Percentiles rank a stretch among this genome's conserved stretches.
These are phyloP conservation scores for Vigna reflexopilosa DNA, from an alignment of 306 rosid genomes.

Conservation along the genomic window DNA sequence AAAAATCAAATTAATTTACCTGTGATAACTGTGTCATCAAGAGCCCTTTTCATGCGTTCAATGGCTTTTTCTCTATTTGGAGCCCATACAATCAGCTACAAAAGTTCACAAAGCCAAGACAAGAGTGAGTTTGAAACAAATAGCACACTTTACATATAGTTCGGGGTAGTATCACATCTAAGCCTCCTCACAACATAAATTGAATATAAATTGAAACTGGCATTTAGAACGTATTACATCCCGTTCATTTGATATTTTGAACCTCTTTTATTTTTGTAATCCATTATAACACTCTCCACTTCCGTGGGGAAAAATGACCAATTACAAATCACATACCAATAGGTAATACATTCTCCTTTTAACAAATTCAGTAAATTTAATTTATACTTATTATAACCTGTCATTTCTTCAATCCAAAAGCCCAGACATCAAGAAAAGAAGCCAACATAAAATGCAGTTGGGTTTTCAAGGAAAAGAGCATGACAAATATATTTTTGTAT, in stretches of 20 bases:
- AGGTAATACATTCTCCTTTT: conserved; percentile 10
- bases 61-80: conserved; percentile 98
- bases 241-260: conserved; percentile 7
- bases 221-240: conserved; percentile 13
- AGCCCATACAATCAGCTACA: conserved; percentile 98
- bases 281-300: conserved; percentile 12
- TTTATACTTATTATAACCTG: not conserved
- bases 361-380: conserved; percentile 11
- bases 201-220: not conserved
- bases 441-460: not conserved
- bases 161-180: conserved; percentile 16
- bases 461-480: conserved; percentile 22
- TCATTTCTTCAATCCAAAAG: conserved; percentile 30
- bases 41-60: conserved; percentile 98
- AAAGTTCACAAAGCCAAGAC: conserved; percentile 35
- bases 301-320: conserved; percentile 5
- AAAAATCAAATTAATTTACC: conserved; percentile 55
- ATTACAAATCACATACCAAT: not conserved
- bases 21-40: conserved; percentile 87
- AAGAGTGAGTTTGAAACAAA: conserved; percentile 36
- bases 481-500: conserved; percentile 11
- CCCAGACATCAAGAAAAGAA: conserved; percentile 10
- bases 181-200: conserved; percentile 28
- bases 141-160: conserved; percentile 22
- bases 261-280: not conserved